These are phyloP conservation scores for Aspergillus chevalieri DNA, from an alignment of 2,329 filamentous ascomycete genomes.

Conservation along the genomic window DNA sequence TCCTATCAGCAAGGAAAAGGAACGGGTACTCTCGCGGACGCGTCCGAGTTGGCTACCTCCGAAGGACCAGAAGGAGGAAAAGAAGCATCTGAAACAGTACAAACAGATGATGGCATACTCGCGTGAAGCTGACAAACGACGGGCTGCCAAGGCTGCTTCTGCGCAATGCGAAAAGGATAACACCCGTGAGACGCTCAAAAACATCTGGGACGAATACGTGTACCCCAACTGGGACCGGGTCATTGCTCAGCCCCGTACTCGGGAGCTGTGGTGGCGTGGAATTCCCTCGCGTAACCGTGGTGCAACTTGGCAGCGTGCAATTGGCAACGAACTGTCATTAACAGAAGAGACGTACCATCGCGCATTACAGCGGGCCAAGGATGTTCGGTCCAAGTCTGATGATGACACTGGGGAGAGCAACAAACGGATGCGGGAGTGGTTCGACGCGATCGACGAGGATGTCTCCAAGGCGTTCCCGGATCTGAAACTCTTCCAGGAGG, in stretches of 20 bases:
- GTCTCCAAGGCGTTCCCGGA: conserved; percentile 52
- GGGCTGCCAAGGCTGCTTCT: conserved; percentile 43
- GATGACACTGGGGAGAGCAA: conserved; percentile 38
- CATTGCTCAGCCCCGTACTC: conserved; percentile 49
- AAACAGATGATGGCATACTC: conserved; percentile 61
- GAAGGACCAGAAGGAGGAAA: conserved; percentile 81
- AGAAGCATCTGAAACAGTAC: conserved; percentile 70
- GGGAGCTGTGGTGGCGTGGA: conserved; percentile 61
- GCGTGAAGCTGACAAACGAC: conserved; percentile 51
- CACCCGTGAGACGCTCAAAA: conserved; percentile 48
- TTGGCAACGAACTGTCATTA: conserved; percentile 57
- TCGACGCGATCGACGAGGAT: conserved; percentile 49
- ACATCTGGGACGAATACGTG: conserved; percentile 58
- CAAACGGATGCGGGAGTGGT: conserved; percentile 45
- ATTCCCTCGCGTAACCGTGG: conserved; percentile 53
- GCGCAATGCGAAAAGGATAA: conserved; percentile 46
- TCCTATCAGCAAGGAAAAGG: conserved; percentile 61
- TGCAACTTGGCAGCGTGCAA: conserved; percentile 53
- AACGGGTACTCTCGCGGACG: conserved; percentile 58
- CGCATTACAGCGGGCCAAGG: conserved; percentile 51
- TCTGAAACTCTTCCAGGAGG: conserved; percentile 51
- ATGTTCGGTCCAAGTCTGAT: conserved; percentile 40
- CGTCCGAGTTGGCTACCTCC: conserved; percentile 63
- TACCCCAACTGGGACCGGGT: conserved; percentile 54
- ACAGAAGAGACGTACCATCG: conserved; percentile 51